Evolutionary conservation across 257 asterid species (phyloP).

Genomic region (Nicotiana noctiflora): DNA sequence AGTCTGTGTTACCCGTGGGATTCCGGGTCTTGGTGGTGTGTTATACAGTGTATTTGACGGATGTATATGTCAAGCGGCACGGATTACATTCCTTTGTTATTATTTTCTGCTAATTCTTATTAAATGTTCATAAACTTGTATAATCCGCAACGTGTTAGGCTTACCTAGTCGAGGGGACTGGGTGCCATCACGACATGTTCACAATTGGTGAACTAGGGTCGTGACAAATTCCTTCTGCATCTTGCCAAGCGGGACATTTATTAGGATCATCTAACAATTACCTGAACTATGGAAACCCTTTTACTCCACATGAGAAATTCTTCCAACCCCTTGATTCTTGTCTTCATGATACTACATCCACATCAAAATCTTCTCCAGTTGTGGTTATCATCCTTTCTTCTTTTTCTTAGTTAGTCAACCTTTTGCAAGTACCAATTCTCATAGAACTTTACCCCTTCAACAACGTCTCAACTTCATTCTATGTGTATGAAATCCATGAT

Average conservation of each 20-base stretch:
- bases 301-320: constrained; percentile 29
- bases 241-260: constrained; percentile 24
- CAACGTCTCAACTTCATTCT: neutral
- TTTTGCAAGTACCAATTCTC: neutral
- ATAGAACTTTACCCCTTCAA: neutral
- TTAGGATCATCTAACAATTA: constrained; percentile 22
- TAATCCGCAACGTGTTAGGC: too few relatives aligned
- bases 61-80: too few relatives aligned
- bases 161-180: too few relatives aligned
- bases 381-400: constrained; percentile 37
- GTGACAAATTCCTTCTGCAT: constrained; percentile 26
- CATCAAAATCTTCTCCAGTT: constrained; percentile 47
- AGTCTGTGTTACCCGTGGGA: too few relatives aligned
- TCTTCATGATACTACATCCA: constrained; percentile 33
- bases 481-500: neutral
- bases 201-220: too few relatives aligned
- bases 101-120: too few relatives aligned
- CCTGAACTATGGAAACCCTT: constrained; percentile 22
- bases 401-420: neutral
- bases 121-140: too few relatives aligned
- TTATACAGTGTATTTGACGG: too few relatives aligned
- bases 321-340: constrained; percentile 26
- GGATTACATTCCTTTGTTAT: too few relatives aligned
- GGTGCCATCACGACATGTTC: too few relatives aligned
- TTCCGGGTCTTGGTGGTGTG: too few relatives aligned